Evolutionary conservation across 345 rosid genomes (phyloP).

Genomic region (Ricinus communis): DNA sequence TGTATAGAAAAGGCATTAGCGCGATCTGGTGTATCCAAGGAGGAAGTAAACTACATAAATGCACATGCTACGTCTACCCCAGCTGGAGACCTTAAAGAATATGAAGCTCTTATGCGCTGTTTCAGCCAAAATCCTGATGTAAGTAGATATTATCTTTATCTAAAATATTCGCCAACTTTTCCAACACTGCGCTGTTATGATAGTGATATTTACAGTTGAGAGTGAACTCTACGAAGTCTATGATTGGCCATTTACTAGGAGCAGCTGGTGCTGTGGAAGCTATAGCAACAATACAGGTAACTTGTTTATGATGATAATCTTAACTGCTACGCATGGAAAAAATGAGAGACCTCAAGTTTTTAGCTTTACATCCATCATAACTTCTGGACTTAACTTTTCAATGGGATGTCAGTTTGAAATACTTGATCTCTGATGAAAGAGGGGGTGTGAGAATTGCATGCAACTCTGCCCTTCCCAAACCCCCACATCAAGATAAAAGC

Average conservation of each 20-base stretch:
- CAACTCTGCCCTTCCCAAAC: neutral
- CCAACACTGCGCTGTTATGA: conserved; percentile 6
- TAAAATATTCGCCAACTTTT: neutral
- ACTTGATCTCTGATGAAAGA: neutral
- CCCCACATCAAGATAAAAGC: no score
- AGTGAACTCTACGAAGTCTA: conserved; percentile 89
- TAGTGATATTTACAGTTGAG: conserved; percentile 50
- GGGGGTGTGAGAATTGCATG: neutral
- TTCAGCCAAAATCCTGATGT: conserved; percentile 85
- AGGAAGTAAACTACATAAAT: conserved; percentile 78
- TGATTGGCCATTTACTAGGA: conserved; percentile 93
- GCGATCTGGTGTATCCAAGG: conserved; percentile 63
- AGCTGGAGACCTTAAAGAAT: conserved; percentile 88
- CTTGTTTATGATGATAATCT: neutral
- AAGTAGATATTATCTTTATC: conserved; percentile 14
- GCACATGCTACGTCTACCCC: conserved; percentile 96
- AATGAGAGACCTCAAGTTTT: neutral
- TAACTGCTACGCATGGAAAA: neutral
- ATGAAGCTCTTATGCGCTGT: conserved; percentile 67
- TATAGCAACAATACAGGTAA: conserved; percentile 80
- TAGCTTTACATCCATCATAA: neutral
- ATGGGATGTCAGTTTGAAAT: neutral
- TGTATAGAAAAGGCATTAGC: conserved; percentile 89
- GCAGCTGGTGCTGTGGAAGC: conserved; percentile 98
- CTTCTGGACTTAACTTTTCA: neutral